A percentile compares a stretch with the other conserved stretches of the same genome.
phyloP scores from a whole-genome alignment of 176 grass and related monocot species.

The Saccharum spontaneum region DNA sequence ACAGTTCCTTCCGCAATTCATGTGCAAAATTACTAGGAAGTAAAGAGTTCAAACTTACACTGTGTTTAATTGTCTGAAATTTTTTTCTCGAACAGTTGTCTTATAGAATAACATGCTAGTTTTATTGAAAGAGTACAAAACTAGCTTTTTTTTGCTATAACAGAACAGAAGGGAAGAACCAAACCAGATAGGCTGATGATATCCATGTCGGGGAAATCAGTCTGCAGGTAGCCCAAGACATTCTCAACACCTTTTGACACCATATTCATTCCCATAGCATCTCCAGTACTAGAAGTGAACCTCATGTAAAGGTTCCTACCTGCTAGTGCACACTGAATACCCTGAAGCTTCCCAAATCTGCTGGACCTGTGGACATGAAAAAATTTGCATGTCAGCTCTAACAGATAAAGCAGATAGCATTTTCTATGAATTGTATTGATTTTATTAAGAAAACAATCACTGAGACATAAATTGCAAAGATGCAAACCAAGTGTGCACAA shows the following conservation, averaged over 20 bases:
- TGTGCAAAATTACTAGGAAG: constrained; percentile 3
- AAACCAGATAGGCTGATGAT: constrained; percentile 78
- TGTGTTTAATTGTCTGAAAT: not conserved
- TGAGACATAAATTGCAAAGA: not conserved
- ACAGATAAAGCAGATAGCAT: not conserved
- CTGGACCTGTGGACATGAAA: constrained; percentile 57
- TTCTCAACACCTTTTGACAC: constrained; percentile 85
- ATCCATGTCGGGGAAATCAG: constrained; percentile 71
- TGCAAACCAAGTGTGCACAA: not conserved
- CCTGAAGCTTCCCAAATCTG: constrained; percentile 77
- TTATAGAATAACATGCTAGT: constrained; percentile 2
- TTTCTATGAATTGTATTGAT: not conserved
- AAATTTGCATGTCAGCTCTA: constrained; percentile 21
- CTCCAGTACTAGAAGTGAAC: constrained; percentile 72
- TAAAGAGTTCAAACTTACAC: not conserved
- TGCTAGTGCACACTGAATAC: constrained; percentile 58
- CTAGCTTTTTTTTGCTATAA: constrained; percentile 8
- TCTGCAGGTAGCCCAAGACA: constrained; percentile 67
- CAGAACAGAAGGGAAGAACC: constrained; percentile 33
- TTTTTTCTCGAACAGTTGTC: not conserved
- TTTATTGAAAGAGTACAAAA: constrained; percentile 21
- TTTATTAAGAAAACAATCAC: not conserved
- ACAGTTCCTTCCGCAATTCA: not conserved
- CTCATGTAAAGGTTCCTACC: constrained; percentile 88
- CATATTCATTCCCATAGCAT: constrained; percentile 97